These are phyloP conservation scores for Boeremia lycopersici DNA, from an alignment of 2,329 filamentous ascomycete species.

Conservation along the genomic window DNA sequence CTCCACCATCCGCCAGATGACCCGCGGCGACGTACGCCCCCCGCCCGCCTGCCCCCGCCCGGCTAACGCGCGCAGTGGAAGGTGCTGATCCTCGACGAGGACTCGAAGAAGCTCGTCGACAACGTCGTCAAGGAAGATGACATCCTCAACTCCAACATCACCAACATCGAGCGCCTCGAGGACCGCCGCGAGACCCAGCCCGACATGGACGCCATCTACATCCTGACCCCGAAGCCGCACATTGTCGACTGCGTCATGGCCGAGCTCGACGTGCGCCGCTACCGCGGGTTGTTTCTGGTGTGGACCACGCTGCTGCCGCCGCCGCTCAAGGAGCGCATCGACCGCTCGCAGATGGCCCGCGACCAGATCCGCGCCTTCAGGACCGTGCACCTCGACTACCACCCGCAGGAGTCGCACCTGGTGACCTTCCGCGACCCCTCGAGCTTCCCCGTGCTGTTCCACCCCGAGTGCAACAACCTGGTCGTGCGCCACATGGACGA, in stretches of 20 bases:
- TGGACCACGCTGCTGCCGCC: conserved; percentile 83
- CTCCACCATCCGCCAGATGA: conserved; percentile 76
- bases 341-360: conserved; percentile 70
- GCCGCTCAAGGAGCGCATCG: conserved; percentile 73
- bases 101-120: conserved; percentile 82
- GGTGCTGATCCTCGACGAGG: conserved; percentile 86
- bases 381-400: conserved; percentile 86
- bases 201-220: conserved; percentile 93
- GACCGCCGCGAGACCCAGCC: conserved; percentile 80
- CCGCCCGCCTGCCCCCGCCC: conserved; percentile 11
- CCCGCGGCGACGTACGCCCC: conserved; percentile 74
- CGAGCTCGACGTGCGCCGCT: conserved; percentile 84
- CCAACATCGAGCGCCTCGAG: conserved; percentile 95
- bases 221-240: conserved; percentile 83
- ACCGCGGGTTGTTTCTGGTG: conserved; percentile 78
- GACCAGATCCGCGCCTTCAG: conserved; percentile 80
- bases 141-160: conserved; percentile 94
- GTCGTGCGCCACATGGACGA: conserved; percentile 82
- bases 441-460: conserved; percentile 92
- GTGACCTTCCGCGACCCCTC: conserved; percentile 92
- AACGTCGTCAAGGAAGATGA: conserved; percentile 95
- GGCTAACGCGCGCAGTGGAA: conserved; percentile 75
- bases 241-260: conserved; percentile 93
- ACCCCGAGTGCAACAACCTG: conserved; percentile 84
- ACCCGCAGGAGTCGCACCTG: conserved; percentile 86